Percentiles rank a stretch among this genome's conserved stretches.
These are phyloP conservation scores for Herpetomonas tarakana DNA, from an alignment of 208 protist species.

Conservation along the genomic window DNA sequence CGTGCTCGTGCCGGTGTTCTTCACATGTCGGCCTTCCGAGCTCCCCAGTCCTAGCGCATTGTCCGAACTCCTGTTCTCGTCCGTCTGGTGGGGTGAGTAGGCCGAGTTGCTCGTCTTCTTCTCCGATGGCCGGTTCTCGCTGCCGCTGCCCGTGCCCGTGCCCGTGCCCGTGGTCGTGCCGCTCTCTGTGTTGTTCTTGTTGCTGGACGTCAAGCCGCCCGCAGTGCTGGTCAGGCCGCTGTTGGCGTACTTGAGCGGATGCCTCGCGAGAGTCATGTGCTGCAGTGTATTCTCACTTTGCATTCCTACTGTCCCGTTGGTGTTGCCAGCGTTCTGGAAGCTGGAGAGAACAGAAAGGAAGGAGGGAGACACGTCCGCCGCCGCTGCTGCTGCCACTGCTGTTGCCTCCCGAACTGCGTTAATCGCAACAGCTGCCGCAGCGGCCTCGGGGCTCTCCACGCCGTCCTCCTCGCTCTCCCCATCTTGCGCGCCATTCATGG, in stretches of 20 bases:
- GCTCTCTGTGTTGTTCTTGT: not conserved
- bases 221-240: conserved; percentile 1
- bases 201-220: conserved; percentile 8
- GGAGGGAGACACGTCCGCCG: too few relatives aligned
- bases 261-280: too few relatives aligned
- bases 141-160: not conserved
- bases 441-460: not conserved
- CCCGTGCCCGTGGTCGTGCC: not conserved
- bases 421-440: not conserved
- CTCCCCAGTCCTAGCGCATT: too few relatives aligned
- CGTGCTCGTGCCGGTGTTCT: too few relatives aligned
- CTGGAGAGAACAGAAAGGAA: too few relatives aligned
- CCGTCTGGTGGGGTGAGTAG: too few relatives aligned
- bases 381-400: too few relatives aligned
- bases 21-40: not conserved
- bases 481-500: not conserved
- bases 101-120: not conserved
- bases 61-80: not conserved
- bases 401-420: too few relatives aligned
- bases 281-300: too few relatives aligned
- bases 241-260: not conserved
- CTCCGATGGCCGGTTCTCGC: not conserved
- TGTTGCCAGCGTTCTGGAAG: not conserved
- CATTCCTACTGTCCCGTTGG: too few relatives aligned
- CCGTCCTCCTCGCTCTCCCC: not conserved